Conservation (phyloP, 2,329 filamentous ascomycete genomes). For the Xenosphaeropsis pyriputrescens region DNA sequence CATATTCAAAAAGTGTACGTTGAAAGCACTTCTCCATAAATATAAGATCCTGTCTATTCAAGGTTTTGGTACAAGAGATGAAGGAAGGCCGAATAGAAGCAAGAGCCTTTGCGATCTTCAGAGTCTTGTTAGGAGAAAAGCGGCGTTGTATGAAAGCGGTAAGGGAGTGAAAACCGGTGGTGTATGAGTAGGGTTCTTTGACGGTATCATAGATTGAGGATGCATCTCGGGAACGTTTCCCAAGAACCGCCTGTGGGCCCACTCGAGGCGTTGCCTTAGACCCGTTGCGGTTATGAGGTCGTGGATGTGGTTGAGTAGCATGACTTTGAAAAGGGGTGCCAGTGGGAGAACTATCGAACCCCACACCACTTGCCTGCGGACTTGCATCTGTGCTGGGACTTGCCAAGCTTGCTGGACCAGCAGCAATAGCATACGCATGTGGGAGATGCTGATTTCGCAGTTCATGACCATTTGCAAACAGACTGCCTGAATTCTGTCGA, state of each 20-base stretch:
- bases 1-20: constrained; percentile 80
- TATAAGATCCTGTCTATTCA: constrained; percentile 77
- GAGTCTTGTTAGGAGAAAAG: constrained; percentile 61
- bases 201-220: constrained; percentile 81
- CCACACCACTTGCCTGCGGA: constrained; percentile 36
- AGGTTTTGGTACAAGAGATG: constrained; percentile 78
- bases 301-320: constrained; percentile 7
- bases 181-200: constrained; percentile 84
- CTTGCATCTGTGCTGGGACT: constrained; percentile 52
- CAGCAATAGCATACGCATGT: constrained; percentile 50
- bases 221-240: constrained; percentile 46
- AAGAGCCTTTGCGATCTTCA: constrained; percentile 76
- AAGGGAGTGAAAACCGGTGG: constrained; percentile 77
- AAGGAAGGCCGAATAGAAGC: constrained; percentile 86
- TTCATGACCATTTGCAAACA: constrained; percentile 14
- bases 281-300: constrained; percentile 7
- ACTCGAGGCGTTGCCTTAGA: constrained; percentile 13
- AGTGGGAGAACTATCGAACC: constrained; percentile 40
- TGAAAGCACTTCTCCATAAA: constrained; percentile 99
- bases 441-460: constrained; percentile 43
- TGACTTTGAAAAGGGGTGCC: constrained; percentile 12
- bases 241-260: constrained; percentile 8
- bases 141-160: constrained; percentile 67
- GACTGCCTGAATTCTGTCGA: constrained; percentile 23
- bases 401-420: constrained; percentile 44